Percentiles rank a stretch among this genome's conserved stretches.
These are phyloP conservation scores for Kazachstania sp. DNA, from an alignment of 1,139 yeast species.

Conservation along the genomic window DNA sequence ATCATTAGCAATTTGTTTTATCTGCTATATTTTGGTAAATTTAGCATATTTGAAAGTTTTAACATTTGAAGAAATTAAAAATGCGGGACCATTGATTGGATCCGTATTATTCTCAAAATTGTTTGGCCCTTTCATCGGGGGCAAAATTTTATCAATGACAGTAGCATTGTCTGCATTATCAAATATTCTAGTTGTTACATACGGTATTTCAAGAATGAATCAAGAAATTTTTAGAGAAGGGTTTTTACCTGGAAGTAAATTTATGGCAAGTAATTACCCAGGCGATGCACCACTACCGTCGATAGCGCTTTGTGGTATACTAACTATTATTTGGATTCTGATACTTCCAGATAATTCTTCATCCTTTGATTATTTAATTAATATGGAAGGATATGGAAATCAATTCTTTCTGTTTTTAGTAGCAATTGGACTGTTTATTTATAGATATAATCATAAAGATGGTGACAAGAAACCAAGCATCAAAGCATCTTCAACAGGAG, in stretches of 20 bases:
- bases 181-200: conserved; percentile 53
- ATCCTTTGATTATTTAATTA: conserved; percentile 48
- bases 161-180: conserved; percentile 56
- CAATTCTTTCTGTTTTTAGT: conserved; percentile 43
- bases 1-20: conserved; percentile 40
- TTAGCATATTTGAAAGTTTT: conserved; percentile 49
- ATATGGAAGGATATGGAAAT: conserved; percentile 50
- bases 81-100: conserved; percentile 52
- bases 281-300: conserved; percentile 49
- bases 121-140: conserved; percentile 46
- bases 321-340: conserved; percentile 35
- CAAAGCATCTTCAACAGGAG: conserved; percentile 41
- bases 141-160: conserved; percentile 45
- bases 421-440: conserved; percentile 45
- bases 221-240: conserved; percentile 63
- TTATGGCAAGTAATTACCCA: conserved; percentile 51
- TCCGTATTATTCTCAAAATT: conserved; percentile 49
- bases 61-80: conserved; percentile 44
- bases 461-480: conserved; percentile 44
- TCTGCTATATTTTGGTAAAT: conserved; percentile 48
- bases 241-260: conserved; percentile 43
- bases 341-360: conserved; percentile 44
- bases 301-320: conserved; percentile 27
- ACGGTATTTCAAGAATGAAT: conserved; percentile 51
- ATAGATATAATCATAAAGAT: conserved; percentile 42